Evolutionary conservation across 163 green algal species (phyloP), one percentile per base, ranked within the genome.

Genomic region (Chloromonas sp.): DNA sequence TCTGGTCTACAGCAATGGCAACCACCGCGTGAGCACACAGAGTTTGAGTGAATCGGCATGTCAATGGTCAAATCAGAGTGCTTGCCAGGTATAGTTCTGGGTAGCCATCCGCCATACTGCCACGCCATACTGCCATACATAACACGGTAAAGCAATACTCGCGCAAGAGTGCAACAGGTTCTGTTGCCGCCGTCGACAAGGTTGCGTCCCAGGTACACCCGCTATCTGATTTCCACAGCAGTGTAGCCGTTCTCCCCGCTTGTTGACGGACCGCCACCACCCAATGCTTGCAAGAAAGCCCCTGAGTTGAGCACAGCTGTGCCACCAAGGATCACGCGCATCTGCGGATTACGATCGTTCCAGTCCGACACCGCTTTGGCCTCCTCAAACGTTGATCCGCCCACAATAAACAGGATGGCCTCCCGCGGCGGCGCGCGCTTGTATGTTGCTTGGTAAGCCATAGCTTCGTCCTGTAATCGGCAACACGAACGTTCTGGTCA

Each of bases 341-440:
- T 91, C 62, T 87, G 87, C 0, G 80, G 76, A 14, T 83, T 88
- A 57, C 82, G 81, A 0, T 90, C 84, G 83, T 91, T 90, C 85
- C 86, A 90, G 58, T 92, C 88, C 1, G 84, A 81, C 36, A 87
- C 80, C 14, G 89, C 89, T 61, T 91, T 92, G 0, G 95, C 92
- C 88, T 99, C 97, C 85, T 98, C 97, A 82, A 98, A 99, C 0
- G 97, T 99, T 0, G 94, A 96, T 57, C 97, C 97, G 0, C 97
- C 97, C 58, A 99, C 88, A 15, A 99, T 93, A 86, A 99, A 99
- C 0, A 98, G 92, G 36, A 99, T 93, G 0, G 98, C 88, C 83
- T 91, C 87, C n/a, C 84, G 77, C 2, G 86, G 88, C 3, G 90
- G 88, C 58, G 83, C 82, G 58, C 86, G 78, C 87, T 88, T 89